Conservation (phyloP, 768 basidiomycete genomes). For the Postia placenta region DNA sequence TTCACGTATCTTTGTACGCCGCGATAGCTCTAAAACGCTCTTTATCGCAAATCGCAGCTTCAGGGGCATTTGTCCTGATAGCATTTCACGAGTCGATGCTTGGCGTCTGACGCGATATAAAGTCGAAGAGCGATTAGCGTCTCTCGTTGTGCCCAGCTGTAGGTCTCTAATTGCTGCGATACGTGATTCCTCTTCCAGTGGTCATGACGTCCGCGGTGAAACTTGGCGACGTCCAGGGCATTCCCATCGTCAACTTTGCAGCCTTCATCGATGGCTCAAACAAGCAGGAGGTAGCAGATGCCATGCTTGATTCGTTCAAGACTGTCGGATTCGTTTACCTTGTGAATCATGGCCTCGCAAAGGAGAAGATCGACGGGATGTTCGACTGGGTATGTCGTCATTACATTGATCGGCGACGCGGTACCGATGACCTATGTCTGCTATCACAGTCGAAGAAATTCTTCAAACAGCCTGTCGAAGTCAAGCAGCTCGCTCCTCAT, state of each 20-base stretch:
- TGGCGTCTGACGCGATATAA: no score
- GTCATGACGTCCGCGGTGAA: not conserved
- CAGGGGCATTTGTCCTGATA: no score
- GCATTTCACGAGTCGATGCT: no score
- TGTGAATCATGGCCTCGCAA: constrained; percentile 28
- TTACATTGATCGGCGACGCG: not conserved
- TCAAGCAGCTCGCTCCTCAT: constrained; percentile 30
- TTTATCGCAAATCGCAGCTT: no score
- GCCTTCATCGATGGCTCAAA: constrained; percentile 35
- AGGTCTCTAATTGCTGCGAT: no score
- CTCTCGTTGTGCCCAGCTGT: no score
- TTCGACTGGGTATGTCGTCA: constrained; percentile 25
- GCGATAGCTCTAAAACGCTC: no score
- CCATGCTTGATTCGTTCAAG: constrained; percentile 40
- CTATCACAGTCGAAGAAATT: constrained; percentile 25
- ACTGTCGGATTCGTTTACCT: constrained; percentile 18
- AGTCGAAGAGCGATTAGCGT: no score
- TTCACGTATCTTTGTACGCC: no score
- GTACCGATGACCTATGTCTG: not conserved
- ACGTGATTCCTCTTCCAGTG: not conserved
- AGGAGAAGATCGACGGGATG: constrained; percentile 25
- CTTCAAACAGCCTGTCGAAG: constrained; percentile 24
- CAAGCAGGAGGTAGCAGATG: constrained; percentile 34
- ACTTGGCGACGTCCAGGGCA: constrained; percentile 12
- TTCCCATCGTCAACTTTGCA: constrained; percentile 37